Evolutionary conservation across 306 rosid species (phyloP).

Genomic region (Hylodesmum podocarpum): DNA sequence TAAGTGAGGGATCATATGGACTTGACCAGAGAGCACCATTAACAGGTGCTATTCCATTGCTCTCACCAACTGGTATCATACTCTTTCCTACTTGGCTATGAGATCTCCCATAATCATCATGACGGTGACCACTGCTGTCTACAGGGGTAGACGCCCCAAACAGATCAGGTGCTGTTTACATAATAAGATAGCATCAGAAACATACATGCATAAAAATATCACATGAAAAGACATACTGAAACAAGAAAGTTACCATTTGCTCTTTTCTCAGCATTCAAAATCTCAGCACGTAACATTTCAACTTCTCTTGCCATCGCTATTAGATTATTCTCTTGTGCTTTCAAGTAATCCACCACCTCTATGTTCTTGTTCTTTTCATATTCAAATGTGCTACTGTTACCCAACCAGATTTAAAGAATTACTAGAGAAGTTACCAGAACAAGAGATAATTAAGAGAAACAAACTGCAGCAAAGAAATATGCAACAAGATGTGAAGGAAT

Average conservation of each 20-base stretch:
- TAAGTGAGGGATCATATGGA: conserved; percentile 44
- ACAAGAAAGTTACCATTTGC: conserved; percentile 55
- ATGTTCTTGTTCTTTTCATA: conserved; percentile 68
- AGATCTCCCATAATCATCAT: conserved; percentile 53
- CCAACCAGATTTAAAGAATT: conserved; percentile 31
- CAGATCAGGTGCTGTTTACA: conserved; percentile 47
- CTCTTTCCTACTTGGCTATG: conserved; percentile 53
- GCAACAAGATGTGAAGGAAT: neutral
- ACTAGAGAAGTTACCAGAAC: conserved; percentile 17
- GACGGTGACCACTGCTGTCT: conserved; percentile 37
- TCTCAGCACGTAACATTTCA: conserved; percentile 65
- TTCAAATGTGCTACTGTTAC: conserved; percentile 61
- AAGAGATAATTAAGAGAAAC: neutral
- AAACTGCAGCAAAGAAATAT: neutral
- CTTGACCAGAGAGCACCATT: conserved; percentile 38
- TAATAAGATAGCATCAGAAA: conserved; percentile 30
- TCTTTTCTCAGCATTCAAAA: conserved; percentile 62
- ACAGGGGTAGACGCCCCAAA: conserved; percentile 38
- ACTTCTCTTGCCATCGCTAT: conserved; percentile 80
- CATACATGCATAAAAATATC: conserved; percentile 10
- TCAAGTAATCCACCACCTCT: conserved; percentile 71
- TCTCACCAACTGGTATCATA: conserved; percentile 35
- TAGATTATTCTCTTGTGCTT: conserved; percentile 74
- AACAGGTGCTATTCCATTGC: conserved; percentile 35
- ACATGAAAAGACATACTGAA: neutral